Percentiles rank a stretch among this genome's conserved stretches.
These are phyloP conservation scores for Xylariales sp. DNA, from an alignment of 2,329 filamentous ascomycete species.

Conservation along the genomic window DNA sequence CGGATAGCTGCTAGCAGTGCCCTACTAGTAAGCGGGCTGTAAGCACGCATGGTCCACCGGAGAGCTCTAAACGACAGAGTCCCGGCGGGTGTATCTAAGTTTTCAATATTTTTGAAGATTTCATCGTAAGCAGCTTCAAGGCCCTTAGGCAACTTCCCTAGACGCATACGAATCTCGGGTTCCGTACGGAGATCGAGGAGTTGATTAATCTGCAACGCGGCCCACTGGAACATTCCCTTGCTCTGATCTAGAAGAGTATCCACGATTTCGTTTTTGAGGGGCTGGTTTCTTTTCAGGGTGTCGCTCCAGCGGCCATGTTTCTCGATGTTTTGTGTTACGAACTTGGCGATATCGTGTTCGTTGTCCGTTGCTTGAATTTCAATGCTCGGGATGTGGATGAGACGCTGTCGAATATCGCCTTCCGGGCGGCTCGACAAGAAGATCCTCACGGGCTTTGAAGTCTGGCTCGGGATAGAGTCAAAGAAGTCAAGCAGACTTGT, in stretches of 20 bases:
- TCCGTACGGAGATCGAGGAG: conserved; percentile 23
- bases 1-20: conserved; percentile 25
- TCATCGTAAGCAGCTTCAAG: conserved; percentile 31
- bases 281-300: not conserved
- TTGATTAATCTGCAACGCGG: conserved; percentile 27
- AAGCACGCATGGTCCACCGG: conserved; percentile 29
- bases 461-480: conserved; percentile 17
- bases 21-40: conserved; percentile 4
- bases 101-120: conserved; percentile 17
- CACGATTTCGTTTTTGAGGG: conserved; percentile 24
- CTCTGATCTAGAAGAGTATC: conserved; percentile 16
- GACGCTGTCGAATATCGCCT: conserved; percentile 28
- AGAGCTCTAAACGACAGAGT: conserved; percentile 18
- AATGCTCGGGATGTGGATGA: conserved; percentile 22
- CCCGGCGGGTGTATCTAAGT: not conserved
- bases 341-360: conserved; percentile 24
- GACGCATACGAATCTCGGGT: conserved; percentile 9
- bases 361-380: conserved; percentile 33
- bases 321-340: conserved; percentile 27
- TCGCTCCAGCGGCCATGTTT: conserved; percentile 21
- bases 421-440: conserved; percentile 34
- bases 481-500: conserved; percentile 25
- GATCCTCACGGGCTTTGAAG: conserved; percentile 24
- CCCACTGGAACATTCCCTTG: conserved; percentile 35
- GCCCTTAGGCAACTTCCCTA: conserved; percentile 26